Evolutionary conservation across 129 eudicot species (phyloP), one percentile per base, ranked within the genome.

Genomic region (Chrysanthemum lavandulifolium): DNA sequence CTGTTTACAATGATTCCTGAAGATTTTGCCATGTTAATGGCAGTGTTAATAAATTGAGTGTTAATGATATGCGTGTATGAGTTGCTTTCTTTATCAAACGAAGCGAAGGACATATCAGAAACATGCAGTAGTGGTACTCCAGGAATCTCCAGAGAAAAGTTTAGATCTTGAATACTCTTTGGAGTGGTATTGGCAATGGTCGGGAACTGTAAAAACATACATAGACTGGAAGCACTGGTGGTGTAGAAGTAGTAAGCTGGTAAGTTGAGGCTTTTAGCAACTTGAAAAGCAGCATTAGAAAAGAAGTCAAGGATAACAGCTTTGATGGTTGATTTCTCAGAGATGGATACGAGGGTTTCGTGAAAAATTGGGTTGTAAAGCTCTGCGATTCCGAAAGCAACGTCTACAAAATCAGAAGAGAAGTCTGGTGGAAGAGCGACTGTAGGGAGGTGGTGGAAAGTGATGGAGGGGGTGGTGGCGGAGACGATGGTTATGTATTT

Each of bases 251-350:
- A 87, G 75, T 85, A 91, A 60, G 97, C 78, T 5, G 91, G 95
- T 1, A 91, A 81, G 5, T 40, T 6, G 4, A 91, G 81, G 15
- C 31, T 23, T 1, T 71, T 65, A 2, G 91, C 51, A 27, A 87
- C 82, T 56, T 81, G 61, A 8, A 77, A 75, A 50, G 95, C 83
- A 1, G 89, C 60, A 36, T 77, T 72, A 27, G 91, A 83, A 71
- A 91, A 85, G 81, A 87, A 87, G 55, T 91, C 97, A 14, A 87
- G 80, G 1, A 91, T 16, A 16, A 85, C 77, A 7, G 91, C 95
- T 45, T 55, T 77, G 68, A 85, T 73, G 27, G 40, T 65, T 6
- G 89, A 68, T 47, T 68, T 65, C 8, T 16, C 19, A 11, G 95
- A 83, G 71, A 87, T 64, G 19, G 83, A 6, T 57, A 50, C 59